phyloP scores from a whole-genome alignment of 1,284 basidiomycete species.

The Pseudozyma hubeiensis region DNA sequence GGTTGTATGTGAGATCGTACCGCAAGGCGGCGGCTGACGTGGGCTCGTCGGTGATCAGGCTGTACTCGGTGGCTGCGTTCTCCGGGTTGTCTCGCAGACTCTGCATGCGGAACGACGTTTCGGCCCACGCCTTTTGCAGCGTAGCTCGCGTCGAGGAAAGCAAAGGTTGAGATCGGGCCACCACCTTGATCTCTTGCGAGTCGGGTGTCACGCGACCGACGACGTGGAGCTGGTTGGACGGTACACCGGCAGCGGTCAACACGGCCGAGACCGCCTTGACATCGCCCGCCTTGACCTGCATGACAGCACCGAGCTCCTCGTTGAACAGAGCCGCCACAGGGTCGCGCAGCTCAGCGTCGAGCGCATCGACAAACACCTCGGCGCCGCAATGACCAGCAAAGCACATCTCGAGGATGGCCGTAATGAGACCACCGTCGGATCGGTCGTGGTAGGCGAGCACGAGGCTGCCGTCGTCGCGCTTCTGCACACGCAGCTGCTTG shows the following conservation, averaged over 20 bases:
- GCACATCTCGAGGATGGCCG: constrained; percentile 92
- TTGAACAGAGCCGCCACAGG: constrained; percentile 81
- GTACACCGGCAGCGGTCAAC: constrained; percentile 80
- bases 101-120: constrained; percentile 94
- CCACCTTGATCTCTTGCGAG: constrained; percentile 75
- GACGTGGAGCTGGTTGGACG: constrained; percentile 78
- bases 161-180: constrained; percentile 34
- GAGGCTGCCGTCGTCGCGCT: constrained; percentile 73
- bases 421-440: constrained; percentile 94
- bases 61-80: constrained; percentile 84
- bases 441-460: constrained; percentile 97
- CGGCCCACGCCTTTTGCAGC: constrained; percentile 89
- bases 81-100: constrained; percentile 84
- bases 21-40: constrained; percentile 69
- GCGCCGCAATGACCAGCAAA: constrained; percentile 90
- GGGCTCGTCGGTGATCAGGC: constrained; percentile 74
- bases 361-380: constrained; percentile 76
- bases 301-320: constrained; percentile 92
- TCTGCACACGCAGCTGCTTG: constrained; percentile 71
- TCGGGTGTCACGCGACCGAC: constrained; percentile 74
- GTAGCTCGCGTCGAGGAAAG: constrained; percentile 72
- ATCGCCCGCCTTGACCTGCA: constrained; percentile 81
- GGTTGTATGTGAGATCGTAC: constrained; percentile 63
- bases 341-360: constrained; percentile 71
- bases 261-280: constrained; percentile 75